A percentile compares a stretch with the other conserved stretches of the same genome.
Evolutionary conservation across 1,284 basidiomycete species (phyloP).

Genomic region (Gomphus bonarii): DNA sequence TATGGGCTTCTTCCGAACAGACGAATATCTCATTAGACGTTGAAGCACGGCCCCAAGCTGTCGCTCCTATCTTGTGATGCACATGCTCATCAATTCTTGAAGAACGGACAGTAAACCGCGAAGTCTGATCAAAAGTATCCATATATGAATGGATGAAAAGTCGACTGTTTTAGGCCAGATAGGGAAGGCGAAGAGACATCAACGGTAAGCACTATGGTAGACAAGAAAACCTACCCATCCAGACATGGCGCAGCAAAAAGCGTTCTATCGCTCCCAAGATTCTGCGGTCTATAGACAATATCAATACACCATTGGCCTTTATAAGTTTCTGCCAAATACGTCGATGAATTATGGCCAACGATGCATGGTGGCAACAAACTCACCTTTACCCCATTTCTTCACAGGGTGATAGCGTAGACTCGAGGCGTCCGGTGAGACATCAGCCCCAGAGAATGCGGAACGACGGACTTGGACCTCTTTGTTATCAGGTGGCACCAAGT

Average conservation of each 20-base stretch:
- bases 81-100: not conserved
- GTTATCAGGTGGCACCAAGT: not conserved
- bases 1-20: not conserved
- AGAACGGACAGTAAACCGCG: not conserved
- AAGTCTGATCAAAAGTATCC: not conserved
- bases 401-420: not conserved
- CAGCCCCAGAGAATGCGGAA: not conserved
- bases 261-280: not conserved
- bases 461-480: not conserved
- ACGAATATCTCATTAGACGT: conserved; percentile 2
- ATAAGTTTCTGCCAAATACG: not conserved
- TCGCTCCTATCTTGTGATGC: not conserved
- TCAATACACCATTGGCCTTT: not conserved
- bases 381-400: conserved; percentile 3
- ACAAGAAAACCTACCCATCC: conserved; percentile 2
- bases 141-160: not conserved
- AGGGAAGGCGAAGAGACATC: not conserved
- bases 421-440: not conserved
- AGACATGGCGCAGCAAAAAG: conserved; percentile 4
- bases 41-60: not conserved
- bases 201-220: not conserved
- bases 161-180: not conserved
- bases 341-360: not conserved
- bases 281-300: not conserved
- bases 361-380: not conserved